Percentiles rank a stretch among this genome's conserved stretches.
Evolutionary conservation across 257 asterid genomes (phyloP).

Genomic region (Ophiorrhiza pumila): DNA sequence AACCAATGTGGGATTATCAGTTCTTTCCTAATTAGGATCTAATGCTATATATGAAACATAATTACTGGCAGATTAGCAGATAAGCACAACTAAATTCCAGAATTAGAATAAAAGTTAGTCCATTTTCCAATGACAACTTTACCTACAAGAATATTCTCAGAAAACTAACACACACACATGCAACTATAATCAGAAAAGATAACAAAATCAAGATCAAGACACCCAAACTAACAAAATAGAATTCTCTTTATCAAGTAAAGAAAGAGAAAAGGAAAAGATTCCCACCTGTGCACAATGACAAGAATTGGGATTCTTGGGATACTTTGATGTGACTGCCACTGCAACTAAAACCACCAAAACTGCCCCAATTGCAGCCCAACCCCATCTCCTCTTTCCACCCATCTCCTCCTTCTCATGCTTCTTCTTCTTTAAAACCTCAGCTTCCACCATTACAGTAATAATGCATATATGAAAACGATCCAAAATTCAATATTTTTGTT

Average conservation of each 20-base stretch:
- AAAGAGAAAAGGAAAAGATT: not conserved
- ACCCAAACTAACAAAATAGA: not conserved
- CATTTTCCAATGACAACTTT: not conserved
- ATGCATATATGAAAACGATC: not conserved
- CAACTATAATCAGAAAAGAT: not conserved
- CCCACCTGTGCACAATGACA: slow-evolving; percentile 78
- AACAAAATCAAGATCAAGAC: not conserved
- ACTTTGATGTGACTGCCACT: slow-evolving; percentile 37
- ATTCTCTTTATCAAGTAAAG: not conserved
- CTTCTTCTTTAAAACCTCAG: slow-evolving; percentile 36
- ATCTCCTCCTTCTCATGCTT: slow-evolving; percentile 29
- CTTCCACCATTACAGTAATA: slow-evolving; percentile 60
- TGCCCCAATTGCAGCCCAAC: slow-evolving; percentile 49
- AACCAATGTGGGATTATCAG: not conserved
- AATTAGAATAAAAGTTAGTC: not conserved
- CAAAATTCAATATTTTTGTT: not conserved
- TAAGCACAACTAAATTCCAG: not conserved
- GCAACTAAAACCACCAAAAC: slow-evolving; percentile 51
- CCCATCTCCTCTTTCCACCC: slow-evolving; percentile 35
- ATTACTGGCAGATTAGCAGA: not conserved
- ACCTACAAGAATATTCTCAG: not conserved
- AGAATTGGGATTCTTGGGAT: slow-evolving; percentile 41
- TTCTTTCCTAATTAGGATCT: not conserved
- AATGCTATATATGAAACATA: not conserved
- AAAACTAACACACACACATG: not conserved